These are phyloP conservation scores for Euryodendron excelsum DNA, from an alignment of 148 eudicot species.

Conservation along the genomic window DNA sequence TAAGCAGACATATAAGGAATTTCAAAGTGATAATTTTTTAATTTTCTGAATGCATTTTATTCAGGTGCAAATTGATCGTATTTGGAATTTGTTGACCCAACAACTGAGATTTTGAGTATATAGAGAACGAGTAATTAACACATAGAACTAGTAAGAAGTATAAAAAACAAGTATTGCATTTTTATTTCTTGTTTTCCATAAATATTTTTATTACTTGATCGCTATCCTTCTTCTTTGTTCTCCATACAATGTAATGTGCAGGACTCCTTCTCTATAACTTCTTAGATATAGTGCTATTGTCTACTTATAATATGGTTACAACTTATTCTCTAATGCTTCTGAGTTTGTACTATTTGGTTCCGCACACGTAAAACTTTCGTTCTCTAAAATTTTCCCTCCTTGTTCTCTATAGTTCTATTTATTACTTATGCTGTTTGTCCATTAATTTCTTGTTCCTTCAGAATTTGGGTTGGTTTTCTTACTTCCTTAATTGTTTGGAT, in stretches of 20 bases:
- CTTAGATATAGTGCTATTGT: background rate
- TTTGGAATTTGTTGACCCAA: background rate
- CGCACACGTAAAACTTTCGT: background rate
- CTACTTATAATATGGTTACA: background rate
- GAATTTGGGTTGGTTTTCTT: background rate
- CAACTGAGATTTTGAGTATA: background rate
- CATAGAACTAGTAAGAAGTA: background rate
- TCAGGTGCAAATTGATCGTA: background rate
- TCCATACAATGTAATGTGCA: too few relatives aligned
- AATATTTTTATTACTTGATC: background rate
- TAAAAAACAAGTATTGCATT: background rate
- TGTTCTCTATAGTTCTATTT: background rate
- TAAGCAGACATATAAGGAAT: background rate
- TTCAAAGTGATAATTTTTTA: background rate
- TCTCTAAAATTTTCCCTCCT: background rate
- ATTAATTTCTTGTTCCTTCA: background rate
- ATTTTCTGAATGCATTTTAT: background rate
- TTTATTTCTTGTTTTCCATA: background rate
- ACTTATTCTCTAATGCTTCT: background rate
- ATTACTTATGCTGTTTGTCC: background rate
- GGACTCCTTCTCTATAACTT: background rate
- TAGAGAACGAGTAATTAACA: background rate
- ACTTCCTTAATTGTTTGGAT: constrained; percentile 15
- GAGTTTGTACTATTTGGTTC: background rate
- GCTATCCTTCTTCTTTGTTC: background rate